These are phyloP conservation scores for Enterocytospora artemiae DNA, from an alignment of 371 early-diverging fungal genomes.

Conservation along the genomic window DNA sequence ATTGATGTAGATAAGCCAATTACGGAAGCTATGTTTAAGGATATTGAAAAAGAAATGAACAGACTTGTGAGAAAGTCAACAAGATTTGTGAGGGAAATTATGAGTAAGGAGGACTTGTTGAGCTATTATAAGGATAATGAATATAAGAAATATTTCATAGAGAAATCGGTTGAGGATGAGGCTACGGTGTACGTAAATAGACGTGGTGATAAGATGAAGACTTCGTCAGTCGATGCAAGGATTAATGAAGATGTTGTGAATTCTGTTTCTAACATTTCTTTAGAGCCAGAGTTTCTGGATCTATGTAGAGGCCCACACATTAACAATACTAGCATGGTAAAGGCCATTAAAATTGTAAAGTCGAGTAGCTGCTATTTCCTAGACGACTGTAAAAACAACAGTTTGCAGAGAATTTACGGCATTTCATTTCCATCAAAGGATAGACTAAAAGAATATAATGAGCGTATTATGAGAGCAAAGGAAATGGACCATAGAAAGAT, in stretches of 20 bases:
- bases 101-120: slow-evolving; percentile 77
- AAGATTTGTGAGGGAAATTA: slow-evolving; percentile 74
- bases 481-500: slow-evolving; percentile 93
- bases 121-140: slow-evolving; percentile 77
- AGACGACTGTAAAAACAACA: slow-evolving; percentile 85
- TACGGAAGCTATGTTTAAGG: slow-evolving; percentile 68
- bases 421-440: slow-evolving; percentile 92
- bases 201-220: too few relatives aligned
- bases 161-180: slow-evolving; percentile 73
- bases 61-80: slow-evolving; percentile 84
- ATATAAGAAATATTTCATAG: slow-evolving; percentile 41
- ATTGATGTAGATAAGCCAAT: slow-evolving; percentile 68
- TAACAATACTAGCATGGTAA: slow-evolving; percentile 79
- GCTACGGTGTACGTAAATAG: slow-evolving; percentile 92
- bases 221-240: too few relatives aligned
- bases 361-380: slow-evolving; percentile 93
- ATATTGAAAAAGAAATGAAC: slow-evolving; percentile 70
- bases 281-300: slow-evolving; percentile 72
- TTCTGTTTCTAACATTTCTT: neutral
- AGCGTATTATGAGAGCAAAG: slow-evolving; percentile 82
- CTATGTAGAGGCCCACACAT: slow-evolving; percentile 96
- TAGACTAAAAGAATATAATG: slow-evolving; percentile 79
- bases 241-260: neutral
- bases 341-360: slow-evolving; percentile 74
- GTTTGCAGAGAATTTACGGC: slow-evolving; percentile 92